Percentiles rank a stretch among this genome's conserved stretches.
Conservation (phyloP, 2,329 filamentous ascomycete genomes). For the Xylariomycetidae sp. region DNA sequence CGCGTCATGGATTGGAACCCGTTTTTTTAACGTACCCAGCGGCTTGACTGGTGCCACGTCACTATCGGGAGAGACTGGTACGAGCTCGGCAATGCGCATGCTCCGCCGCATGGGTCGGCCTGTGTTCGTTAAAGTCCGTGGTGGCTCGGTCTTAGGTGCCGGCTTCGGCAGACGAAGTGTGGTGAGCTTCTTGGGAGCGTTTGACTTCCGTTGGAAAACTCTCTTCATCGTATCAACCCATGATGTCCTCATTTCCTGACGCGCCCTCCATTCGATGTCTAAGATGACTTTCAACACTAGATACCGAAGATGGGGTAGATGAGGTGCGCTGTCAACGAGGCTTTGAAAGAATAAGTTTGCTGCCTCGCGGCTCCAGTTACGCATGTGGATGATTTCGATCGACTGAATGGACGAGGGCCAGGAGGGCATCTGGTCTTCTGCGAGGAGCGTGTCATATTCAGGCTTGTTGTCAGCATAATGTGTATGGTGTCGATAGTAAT, state of each 20-base stretch:
- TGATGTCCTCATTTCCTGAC: constrained; percentile 71
- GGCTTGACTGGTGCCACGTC: too few relatives aligned
- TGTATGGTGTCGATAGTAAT: constrained; percentile 67
- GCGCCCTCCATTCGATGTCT: constrained; percentile 74
- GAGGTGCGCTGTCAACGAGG: constrained; percentile 64
- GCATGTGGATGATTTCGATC: constrained; percentile 72
- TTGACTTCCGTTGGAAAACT: constrained; percentile 46
- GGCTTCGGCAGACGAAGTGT: constrained; percentile 5
- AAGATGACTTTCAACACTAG: constrained; percentile 74
- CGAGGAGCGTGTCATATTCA: constrained; percentile 66
- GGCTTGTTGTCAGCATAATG: constrained; percentile 70
- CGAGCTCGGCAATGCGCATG: constrained; percentile 21
- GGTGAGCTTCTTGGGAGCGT: constrained; percentile 13
- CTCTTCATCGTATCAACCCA: constrained; percentile 69
- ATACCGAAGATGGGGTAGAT: constrained; percentile 62
- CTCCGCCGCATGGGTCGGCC: too few relatives aligned
- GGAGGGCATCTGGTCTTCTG: constrained; percentile 59
- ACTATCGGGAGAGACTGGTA: constrained; percentile 12
- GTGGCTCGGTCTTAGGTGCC: too few relatives aligned
- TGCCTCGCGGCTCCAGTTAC: constrained; percentile 65
- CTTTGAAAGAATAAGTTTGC: constrained; percentile 77
- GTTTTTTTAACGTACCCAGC: too few relatives aligned
- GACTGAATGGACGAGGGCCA: constrained; percentile 72
- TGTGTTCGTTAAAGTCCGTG: too few relatives aligned
- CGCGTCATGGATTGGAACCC: too few relatives aligned